Evolutionary conservation across 2,329 filamentous ascomycete species (phyloP).

Genomic region (Cryphonectria parasitica): DNA sequence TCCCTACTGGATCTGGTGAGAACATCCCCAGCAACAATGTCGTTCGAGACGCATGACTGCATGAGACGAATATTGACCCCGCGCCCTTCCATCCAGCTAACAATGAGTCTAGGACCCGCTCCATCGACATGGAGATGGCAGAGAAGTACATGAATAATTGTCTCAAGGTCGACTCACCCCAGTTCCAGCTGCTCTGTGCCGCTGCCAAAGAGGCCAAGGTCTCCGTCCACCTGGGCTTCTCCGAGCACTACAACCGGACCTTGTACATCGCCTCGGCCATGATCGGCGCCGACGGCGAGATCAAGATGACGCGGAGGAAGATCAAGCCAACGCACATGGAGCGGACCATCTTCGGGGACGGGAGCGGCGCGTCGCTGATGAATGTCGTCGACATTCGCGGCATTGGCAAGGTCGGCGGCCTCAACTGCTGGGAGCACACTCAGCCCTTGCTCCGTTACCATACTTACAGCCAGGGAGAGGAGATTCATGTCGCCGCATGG

Average conservation of each 20-base stretch:
- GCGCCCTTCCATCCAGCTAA: slow-evolving; percentile 41
- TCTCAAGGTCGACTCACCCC: slow-evolving; percentile 44
- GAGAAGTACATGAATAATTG: slow-evolving; percentile 46
- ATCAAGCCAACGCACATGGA: slow-evolving; percentile 59
- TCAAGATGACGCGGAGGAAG: slow-evolving; percentile 49
- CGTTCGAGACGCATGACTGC: background rate
- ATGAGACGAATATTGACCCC: slow-evolving; percentile 20
- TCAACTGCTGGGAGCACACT: slow-evolving; percentile 63
- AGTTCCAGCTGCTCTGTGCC: slow-evolving; percentile 48
- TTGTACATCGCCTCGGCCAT: slow-evolving; percentile 53
- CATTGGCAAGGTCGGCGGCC: slow-evolving; percentile 55
- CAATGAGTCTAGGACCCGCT: slow-evolving; percentile 13
- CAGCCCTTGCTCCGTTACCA: slow-evolving; percentile 50
- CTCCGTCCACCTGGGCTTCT: slow-evolving; percentile 54
- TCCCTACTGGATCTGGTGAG: slow-evolving; percentile 45
- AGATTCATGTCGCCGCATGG: slow-evolving; percentile 37
- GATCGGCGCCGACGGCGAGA: slow-evolving; percentile 45
- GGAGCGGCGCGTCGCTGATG: slow-evolving; percentile 46
- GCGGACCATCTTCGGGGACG: slow-evolving; percentile 54
- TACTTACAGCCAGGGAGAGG: slow-evolving; percentile 32
- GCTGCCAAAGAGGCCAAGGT: slow-evolving; percentile 47
- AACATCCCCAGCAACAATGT: background rate
- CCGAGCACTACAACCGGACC: slow-evolving; percentile 49
- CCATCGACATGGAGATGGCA: slow-evolving; percentile 36
- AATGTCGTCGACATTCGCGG: slow-evolving; percentile 51